Evolutionary conservation across 2,329 filamentous ascomycete species (phyloP).

Genomic region (Diaporthe sp.): DNA sequence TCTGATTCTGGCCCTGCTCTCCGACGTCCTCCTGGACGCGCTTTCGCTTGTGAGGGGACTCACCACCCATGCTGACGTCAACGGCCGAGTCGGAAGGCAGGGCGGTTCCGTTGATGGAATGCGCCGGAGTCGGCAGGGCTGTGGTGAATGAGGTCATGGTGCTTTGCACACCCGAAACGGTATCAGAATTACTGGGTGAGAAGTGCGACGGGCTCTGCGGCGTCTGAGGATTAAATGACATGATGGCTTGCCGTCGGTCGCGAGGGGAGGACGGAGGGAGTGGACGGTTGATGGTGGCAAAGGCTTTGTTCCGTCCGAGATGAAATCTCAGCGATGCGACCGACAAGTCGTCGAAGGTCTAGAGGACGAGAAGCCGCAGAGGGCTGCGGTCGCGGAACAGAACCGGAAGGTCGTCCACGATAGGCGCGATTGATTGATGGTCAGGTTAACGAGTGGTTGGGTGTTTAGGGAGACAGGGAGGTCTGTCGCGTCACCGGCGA

Average conservation of each 20-base stretch:
- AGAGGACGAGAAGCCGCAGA: slow-evolving; percentile 33
- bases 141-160: slow-evolving; percentile 66
- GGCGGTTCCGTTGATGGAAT: slow-evolving; percentile 72
- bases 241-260: slow-evolving; percentile 54
- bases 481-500: slow-evolving; percentile 38
- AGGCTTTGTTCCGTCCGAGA: not conserved
- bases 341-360: not conserved
- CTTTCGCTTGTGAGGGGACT: slow-evolving; percentile 74
- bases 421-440: slow-evolving; percentile 20
- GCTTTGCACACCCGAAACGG: slow-evolving; percentile 63
- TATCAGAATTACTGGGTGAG: slow-evolving; percentile 69
- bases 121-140: slow-evolving; percentile 73
- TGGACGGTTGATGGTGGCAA: slow-evolving; percentile 22
- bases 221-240: slow-evolving; percentile 78
- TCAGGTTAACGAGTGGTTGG: slow-evolving; percentile 14
- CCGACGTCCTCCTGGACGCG: slow-evolving; percentile 66
- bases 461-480: slow-evolving; percentile 29
- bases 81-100: slow-evolving; percentile 59
- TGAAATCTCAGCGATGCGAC: slow-evolving; percentile 27
- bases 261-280: slow-evolving; percentile 21
- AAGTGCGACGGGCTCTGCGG: slow-evolving; percentile 77
- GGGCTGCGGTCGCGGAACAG: slow-evolving; percentile 15
- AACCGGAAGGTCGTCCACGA: slow-evolving; percentile 1
- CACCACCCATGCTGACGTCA: slow-evolving; percentile 63
- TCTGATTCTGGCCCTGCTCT: slow-evolving; percentile 66